Conservation (phyloP, 768 basidiomycete genomes). For the Lentinula edodes region DNA sequence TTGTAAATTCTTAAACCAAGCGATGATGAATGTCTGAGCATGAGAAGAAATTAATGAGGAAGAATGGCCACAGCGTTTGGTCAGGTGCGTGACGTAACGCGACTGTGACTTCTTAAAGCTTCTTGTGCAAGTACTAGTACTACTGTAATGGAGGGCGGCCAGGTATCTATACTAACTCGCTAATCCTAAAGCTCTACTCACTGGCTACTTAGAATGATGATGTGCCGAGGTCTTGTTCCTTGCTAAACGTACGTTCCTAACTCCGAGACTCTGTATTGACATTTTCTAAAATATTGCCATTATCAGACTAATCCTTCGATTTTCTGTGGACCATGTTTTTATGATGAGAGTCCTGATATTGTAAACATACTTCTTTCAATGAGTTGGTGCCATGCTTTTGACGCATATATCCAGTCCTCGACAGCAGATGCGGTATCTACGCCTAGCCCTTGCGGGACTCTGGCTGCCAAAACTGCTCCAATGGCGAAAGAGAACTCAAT, state of each 20-base stretch:
- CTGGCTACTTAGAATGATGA: background rate
- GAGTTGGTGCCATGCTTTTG: no score
- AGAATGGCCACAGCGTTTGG: background rate
- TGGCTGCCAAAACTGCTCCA: background rate
- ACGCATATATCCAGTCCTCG: slow-evolving; percentile 6
- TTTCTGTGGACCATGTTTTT: slow-evolving; percentile 19
- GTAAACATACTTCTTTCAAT: background rate
- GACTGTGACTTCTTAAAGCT: background rate
- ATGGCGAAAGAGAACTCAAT: background rate
- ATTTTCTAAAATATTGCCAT: background rate
- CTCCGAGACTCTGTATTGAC: background rate
- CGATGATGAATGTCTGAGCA: background rate
- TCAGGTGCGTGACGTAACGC: background rate
- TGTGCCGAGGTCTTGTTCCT: background rate
- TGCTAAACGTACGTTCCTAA: background rate
- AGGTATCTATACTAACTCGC: background rate
- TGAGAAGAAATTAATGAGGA: background rate
- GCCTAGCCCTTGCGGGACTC: background rate
- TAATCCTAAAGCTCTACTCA: background rate
- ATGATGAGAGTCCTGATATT: slow-evolving; percentile 12
- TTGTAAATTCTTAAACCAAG: background rate
- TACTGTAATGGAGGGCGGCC: background rate
- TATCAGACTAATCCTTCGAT: background rate
- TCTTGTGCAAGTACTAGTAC: background rate
- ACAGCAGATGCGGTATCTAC: background rate